These are phyloP conservation scores for Neocallimastix lanati DNA, from an alignment of 192 early-diverging fungal genomes.

Conservation along the genomic window DNA sequence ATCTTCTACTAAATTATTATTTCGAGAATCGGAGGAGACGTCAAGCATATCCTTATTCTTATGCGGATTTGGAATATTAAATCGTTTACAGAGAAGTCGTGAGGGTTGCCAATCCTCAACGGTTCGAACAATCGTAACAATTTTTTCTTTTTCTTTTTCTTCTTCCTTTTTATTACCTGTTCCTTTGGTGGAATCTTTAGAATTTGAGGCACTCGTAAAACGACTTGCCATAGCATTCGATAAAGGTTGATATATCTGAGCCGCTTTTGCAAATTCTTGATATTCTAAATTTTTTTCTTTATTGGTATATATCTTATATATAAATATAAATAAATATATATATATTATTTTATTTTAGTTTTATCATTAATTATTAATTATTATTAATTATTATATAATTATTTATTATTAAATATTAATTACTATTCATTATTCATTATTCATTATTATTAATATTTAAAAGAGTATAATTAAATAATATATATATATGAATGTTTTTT, in stretches of 20 bases:
- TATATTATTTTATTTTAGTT: no score
- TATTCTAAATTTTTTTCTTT: conserved; percentile 35
- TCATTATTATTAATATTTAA: no score
- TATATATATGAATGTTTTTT: background rate
- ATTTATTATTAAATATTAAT: no score
- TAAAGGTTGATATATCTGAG: conserved; percentile 52
- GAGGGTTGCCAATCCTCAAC: conserved; percentile 37
- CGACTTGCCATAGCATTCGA: conserved; percentile 48
- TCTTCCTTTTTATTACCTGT: no score
- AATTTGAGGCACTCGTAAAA: conserved; percentile 47
- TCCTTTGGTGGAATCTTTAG: no score
- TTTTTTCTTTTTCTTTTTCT: conserved; percentile 1
- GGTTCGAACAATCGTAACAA: conserved; percentile 31
- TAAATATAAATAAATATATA: conserved; percentile 1
- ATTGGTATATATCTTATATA: conserved; percentile 16
- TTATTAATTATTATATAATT: no score
- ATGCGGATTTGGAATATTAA: conserved; percentile 56
- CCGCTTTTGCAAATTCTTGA: conserved; percentile 57
- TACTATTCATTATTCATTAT: no score
- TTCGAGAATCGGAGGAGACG: background rate
- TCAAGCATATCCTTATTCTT: conserved; percentile 20
- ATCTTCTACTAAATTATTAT: conserved; percentile 18
- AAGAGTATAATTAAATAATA: no score
- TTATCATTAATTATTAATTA: no score
- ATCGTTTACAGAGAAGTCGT: conserved; percentile 55